Conservation (phyloP, 1,284 basidiomycete species). For the Apiotrichum mycotoxinovorans region DNA sequence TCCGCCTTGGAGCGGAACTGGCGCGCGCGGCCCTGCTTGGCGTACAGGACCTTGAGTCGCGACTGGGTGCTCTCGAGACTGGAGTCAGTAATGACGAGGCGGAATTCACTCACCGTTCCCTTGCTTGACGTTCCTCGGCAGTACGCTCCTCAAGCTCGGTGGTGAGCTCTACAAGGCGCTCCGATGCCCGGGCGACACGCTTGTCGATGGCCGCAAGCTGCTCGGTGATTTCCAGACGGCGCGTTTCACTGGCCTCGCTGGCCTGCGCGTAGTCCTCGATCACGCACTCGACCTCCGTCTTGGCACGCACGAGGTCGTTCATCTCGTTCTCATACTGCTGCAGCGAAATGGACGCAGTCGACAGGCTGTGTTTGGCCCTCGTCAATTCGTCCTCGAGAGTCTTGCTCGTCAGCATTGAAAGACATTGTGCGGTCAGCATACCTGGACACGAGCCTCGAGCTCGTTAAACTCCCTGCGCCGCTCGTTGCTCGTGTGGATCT, state of each 20-base stretch:
- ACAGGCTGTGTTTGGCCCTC: conserved; percentile 65
- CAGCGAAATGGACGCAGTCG: conserved; percentile 57
- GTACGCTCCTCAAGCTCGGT: conserved; percentile 64
- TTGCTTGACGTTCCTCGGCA: conserved; percentile 63
- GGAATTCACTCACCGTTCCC: conserved; percentile 50
- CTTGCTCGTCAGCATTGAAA: conserved; percentile 51
- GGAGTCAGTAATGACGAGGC: neutral
- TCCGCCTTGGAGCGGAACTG: conserved; percentile 80
- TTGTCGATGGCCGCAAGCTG: conserved; percentile 64
- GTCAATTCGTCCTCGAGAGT: conserved; percentile 70
- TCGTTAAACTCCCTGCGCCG: conserved; percentile 75
- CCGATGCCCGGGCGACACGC: conserved; percentile 64
- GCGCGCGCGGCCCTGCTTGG: conserved; percentile 80
- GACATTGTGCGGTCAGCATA: conserved; percentile 44
- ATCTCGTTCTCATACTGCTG: conserved; percentile 45
- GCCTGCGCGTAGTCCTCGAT: conserved; percentile 73
- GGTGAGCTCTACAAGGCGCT: conserved; percentile 59
- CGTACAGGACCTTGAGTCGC: conserved; percentile 67
- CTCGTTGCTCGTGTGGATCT: conserved; percentile 78
- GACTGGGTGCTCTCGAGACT: conserved; percentile 69
- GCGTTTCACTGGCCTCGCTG: conserved; percentile 62
- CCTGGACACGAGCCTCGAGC: conserved; percentile 77
- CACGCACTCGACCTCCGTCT: conserved; percentile 77
- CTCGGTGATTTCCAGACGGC: conserved; percentile 54
- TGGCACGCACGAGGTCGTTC: conserved; percentile 66